Base-by-base conservation (phyloP, 176 grass and related monocot species). In the Echinochloa phyllopogon region DNA sequence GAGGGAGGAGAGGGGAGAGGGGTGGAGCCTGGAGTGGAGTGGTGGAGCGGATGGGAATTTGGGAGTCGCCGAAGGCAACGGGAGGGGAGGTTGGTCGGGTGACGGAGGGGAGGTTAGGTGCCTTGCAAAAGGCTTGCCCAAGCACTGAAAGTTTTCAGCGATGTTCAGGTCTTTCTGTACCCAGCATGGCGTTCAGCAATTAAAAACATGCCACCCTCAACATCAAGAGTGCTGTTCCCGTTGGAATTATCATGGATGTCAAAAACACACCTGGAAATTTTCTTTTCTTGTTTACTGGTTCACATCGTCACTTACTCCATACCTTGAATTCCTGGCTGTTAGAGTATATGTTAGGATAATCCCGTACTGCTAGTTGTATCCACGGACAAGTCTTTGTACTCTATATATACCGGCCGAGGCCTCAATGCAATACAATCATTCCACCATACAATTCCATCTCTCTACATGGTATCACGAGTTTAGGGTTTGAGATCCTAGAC, bases 271-370 rank as follows among this genome's bases (percentile, higher is more conserved):
- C 57, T 86, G 39, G 53, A 25, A 56, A 21, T 6, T 44, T 72
- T 47, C 27, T 59, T 39, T 48, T 67, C 12, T 25, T 63, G 25
- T 68, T 82, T 68, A 90, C 14, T 79, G 36, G 13, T 53, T 68
- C 5, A 10, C n/a, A 37, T 69, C 84, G 49, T 52, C 60, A 41
- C n/a, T 90, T n/a, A 15, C 43, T 61, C 29, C 80, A 18, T 73
- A 83, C 4, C 74, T 83, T 18, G 86, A 84, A 74, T 89, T 69
- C 44, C 25, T 69, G 62, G 80, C n/a, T n/a, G n/a, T n/a, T n/a
- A n/a, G n/a, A n/a, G n/a, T n/a, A n/a, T n/a, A n/a, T n/a, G n/a
- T n/a, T n/a, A n/a, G n/a, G n/a, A n/a, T n/a, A n/a, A n/a, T n/a
- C n/a, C n/a, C n/a, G n/a, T n/a, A n/a, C n/a, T n/a, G n/a, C n/a